Conservation (phyloP, 2,329 filamentous ascomycete genomes). For the Penicillium fuscoglaucum region DNA sequence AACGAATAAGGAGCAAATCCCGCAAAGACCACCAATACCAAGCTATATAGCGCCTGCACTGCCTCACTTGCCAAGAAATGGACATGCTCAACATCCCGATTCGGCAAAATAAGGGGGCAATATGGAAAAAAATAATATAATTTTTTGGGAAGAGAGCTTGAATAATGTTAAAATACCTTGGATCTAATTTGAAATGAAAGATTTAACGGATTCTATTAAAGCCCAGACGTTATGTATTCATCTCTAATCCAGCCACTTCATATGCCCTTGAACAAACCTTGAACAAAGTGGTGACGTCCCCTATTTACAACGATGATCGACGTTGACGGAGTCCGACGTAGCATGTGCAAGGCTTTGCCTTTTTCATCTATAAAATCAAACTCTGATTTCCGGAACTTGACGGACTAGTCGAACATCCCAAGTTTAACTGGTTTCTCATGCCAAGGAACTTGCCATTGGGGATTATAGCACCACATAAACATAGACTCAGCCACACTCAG, state of each 20-base stretch:
- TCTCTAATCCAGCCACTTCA: not conserved
- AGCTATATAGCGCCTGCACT: slow-evolving; percentile 30
- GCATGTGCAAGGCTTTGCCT: not conserved
- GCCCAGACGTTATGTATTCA: not conserved
- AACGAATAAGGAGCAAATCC: not conserved
- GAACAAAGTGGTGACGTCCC: slow-evolving; percentile 6
- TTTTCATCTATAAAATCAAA: not conserved
- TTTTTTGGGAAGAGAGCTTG: not conserved
- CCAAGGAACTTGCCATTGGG: not conserved
- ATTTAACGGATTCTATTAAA: not conserved
- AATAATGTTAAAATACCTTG: not conserved
- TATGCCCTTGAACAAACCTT: not conserved
- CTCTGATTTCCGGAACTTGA: not conserved
- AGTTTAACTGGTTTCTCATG: not conserved
- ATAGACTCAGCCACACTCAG: slow-evolving; percentile 1
- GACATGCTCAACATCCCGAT: not conserved
- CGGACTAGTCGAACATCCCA: not conserved
- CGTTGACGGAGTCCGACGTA: not conserved
- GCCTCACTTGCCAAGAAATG: slow-evolving; percentile 28
- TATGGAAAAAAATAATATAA: not conserved
- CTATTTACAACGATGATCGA: not conserved
- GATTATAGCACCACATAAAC: not conserved
- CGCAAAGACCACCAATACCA: slow-evolving; percentile 5
- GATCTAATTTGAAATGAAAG: too few relatives aligned
- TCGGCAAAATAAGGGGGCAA: slow-evolving; percentile 2